phyloP scores from a whole-genome alignment of 139 green algal species.

The Chlamydomonas sp. region DNA sequence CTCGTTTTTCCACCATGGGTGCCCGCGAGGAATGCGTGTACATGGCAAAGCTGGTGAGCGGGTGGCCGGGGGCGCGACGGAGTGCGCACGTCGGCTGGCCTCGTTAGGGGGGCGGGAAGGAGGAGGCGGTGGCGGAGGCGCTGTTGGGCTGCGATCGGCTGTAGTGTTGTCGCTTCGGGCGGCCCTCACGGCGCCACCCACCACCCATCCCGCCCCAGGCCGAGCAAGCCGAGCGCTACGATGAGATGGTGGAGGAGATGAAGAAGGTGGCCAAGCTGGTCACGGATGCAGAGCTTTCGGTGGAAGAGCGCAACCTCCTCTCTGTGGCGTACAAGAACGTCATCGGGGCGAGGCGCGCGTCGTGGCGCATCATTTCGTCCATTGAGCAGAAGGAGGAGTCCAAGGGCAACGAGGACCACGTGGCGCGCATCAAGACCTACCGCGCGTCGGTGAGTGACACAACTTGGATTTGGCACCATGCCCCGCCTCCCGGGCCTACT shows the following conservation, averaged over 20 bases:
- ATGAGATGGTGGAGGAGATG: constrained; percentile 96
- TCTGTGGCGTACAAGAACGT: constrained; percentile 99
- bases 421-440: constrained; percentile 91
- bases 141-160: too few species aligned
- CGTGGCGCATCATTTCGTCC: constrained; percentile 94
- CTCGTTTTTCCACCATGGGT: too few species aligned
- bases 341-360: constrained; percentile 66
- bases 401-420: constrained; percentile 94
- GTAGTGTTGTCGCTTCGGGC: too few species aligned
- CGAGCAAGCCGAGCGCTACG: constrained; percentile 89
- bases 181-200: too few species aligned
- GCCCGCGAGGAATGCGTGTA: constrained; percentile 13
- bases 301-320: constrained; percentile 61
- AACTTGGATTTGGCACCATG: too few species aligned
- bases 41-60: constrained; percentile 16
- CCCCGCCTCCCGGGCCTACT: neutral
- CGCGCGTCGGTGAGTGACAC: constrained; percentile 63
- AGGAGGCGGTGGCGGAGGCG: too few species aligned
- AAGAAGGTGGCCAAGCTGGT: constrained; percentile 72
- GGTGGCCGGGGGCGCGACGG: too few species aligned
- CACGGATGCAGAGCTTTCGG: neutral
- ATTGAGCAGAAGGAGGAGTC: constrained; percentile 99
- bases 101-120: too few species aligned
- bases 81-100: too few species aligned
- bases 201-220: too few species aligned